Conservation (phyloP, 495 filamentous ascomycete species). For the Penicillium pulvis region DNA sequence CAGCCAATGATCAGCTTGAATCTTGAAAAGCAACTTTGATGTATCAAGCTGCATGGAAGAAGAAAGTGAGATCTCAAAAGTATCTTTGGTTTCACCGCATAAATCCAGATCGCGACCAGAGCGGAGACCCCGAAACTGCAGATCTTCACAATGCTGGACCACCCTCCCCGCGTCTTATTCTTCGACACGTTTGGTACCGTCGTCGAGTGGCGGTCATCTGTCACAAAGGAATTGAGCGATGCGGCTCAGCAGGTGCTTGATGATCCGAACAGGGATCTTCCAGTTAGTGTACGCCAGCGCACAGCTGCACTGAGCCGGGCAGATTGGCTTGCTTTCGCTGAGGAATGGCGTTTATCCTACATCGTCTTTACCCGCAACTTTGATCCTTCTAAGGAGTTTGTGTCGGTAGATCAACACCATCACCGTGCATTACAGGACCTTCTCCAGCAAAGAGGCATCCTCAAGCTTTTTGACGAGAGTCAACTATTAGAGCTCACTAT, state of each 20-base stretch:
- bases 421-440: constrained; percentile 59
- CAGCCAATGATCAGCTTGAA: background rate
- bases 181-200: constrained; percentile 77
- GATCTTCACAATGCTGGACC: constrained; percentile 4
- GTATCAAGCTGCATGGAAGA: background rate
- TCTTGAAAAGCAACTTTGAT: background rate
- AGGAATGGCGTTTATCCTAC: constrained; percentile 71
- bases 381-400: constrained; percentile 48
- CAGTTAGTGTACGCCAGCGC: constrained; percentile 45
- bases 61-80: background rate
- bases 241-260: constrained; percentile 41
- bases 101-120: background rate
- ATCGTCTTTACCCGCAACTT: constrained; percentile 55
- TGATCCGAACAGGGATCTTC: constrained; percentile 46
- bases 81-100: background rate
- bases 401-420: constrained; percentile 70
- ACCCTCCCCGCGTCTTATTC: constrained; percentile 50
- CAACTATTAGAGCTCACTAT: constrained; percentile 59
- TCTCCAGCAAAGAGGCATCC: constrained; percentile 54
- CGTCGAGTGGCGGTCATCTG: constrained; percentile 69
- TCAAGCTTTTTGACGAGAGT: constrained; percentile 58
- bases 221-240: constrained; percentile 53
- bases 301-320: constrained; percentile 51
- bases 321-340: constrained; percentile 64
- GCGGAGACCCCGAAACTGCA: constrained; percentile 4